Evolutionary conservation across 306 rosid genomes (phyloP).

Genomic region (Canavalia gladiata): DNA sequence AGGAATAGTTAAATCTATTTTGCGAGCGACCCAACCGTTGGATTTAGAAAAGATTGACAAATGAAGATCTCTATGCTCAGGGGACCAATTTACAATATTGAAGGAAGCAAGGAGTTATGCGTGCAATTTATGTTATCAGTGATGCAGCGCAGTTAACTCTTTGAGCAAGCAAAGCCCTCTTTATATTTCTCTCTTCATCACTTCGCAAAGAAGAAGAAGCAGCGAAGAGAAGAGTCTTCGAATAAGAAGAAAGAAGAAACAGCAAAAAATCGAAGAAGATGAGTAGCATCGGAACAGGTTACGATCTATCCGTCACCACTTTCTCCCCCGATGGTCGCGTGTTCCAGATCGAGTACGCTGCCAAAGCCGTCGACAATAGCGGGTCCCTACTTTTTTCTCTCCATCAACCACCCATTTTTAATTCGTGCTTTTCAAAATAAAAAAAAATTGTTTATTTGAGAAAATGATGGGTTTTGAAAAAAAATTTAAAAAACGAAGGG

Average conservation of each 20-base stretch:
- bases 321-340: conserved; percentile 99
- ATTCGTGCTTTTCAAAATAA: background rate
- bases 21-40: too few species aligned
- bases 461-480: background rate
- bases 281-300: conserved; percentile 99
- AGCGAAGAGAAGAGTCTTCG: too few species aligned
- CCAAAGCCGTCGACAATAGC: conserved; percentile 98
- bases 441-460: background rate
- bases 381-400: conserved; percentile 56
- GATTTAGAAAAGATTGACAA: too few species aligned
- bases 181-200: background rate
- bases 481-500: too few species aligned
- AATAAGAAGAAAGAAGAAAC: conserved; percentile 23
- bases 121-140: conserved; percentile 13
- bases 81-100: conserved; percentile 1
- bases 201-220: too few species aligned
- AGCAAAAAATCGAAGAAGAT: conserved; percentile 40
- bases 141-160: conserved; percentile 7
- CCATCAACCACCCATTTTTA: background rate
- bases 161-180: conserved; percentile 27
- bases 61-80: too few species aligned
- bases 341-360: conserved; percentile 98
- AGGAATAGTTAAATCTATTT: too few species aligned
- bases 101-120: background rate
- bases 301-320: conserved; percentile 97